Percentiles rank a stretch among this genome's conserved stretches.
phyloP scores from a whole-genome alignment of 2,329 filamentous ascomycete species.

The Domatiomyces catenatus region DNA sequence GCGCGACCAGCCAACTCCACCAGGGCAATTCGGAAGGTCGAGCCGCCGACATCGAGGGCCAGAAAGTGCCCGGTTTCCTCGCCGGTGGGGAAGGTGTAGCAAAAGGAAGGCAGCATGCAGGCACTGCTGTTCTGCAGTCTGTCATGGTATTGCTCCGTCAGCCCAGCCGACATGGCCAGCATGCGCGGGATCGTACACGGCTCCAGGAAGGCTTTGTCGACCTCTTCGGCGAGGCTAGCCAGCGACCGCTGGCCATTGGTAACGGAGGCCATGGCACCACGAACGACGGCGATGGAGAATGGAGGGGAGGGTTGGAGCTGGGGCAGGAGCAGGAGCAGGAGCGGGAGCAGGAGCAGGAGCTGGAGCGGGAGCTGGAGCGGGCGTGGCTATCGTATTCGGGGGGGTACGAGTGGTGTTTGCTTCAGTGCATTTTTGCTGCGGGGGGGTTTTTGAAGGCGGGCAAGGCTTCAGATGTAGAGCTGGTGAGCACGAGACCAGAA shows the following conservation, averaged over 20 bases:
- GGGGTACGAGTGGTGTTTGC: background rate
- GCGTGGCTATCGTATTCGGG: slow-evolving; percentile 1
- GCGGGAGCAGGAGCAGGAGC: background rate
- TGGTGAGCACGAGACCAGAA: background rate
- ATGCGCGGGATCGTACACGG: slow-evolving; percentile 21
- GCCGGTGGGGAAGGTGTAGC: slow-evolving; percentile 44
- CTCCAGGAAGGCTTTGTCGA: slow-evolving; percentile 22
- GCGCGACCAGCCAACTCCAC: slow-evolving; percentile 38
- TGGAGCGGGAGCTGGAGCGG: too few relatives aligned
- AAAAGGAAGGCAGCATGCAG: slow-evolving; percentile 52
- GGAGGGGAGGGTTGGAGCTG: background rate
- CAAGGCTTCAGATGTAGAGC: background rate
- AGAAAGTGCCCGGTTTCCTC: slow-evolving; percentile 45
- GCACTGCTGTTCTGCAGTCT: slow-evolving; percentile 41
- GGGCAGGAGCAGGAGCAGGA: background rate
- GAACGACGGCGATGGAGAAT: background rate
- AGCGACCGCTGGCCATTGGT: slow-evolving; percentile 17
- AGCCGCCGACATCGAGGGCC: slow-evolving; percentile 50
- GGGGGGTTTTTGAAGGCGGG: background rate
- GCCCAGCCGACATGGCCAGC: slow-evolving; percentile 30
- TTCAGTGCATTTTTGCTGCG: background rate
- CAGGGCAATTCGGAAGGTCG: slow-evolving; percentile 47
- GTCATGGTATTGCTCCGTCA: slow-evolving; percentile 37
- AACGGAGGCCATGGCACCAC: background rate
- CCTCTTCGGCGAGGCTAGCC: slow-evolving; percentile 21